Evolutionary conservation across 169 alveolate genomes (phyloP), one percentile per base, ranked within the genome.

Genomic region (Plasmodium chabaudi): DNA sequence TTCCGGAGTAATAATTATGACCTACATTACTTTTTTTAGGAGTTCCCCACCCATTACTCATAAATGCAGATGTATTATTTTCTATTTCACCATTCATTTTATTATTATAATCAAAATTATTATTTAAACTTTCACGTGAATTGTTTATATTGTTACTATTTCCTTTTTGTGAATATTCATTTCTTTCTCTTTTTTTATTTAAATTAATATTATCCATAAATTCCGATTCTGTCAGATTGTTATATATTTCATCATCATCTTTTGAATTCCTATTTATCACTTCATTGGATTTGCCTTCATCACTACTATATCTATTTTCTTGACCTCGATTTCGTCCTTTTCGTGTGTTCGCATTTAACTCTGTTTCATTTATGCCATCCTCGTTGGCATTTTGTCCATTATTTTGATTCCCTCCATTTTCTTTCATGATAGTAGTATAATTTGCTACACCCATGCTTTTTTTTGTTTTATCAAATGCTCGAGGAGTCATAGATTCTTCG

Each of bases 381-480:
- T 46, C 39, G 57, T 61, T 27, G 64, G 9, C 7, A n/a, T n/a
- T 49, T 13, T 6, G 17, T n/a, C 7, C 59, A 15, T 51, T 15
- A 15, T 51, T 51, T 15, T 51, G n/a, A 13, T 12, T 10, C 23
- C 6, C 19, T 51, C n/a, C 44, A 47, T 65, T 79, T 49, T 49
- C 77, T 17, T 23, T 15, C 39, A 44, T 69, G 2, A 21, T 55
- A 71, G 56, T 82, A 5, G 42, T 57, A 44, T 67, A 82, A 70
- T n/a, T 67, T 59, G 53, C 34, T 46, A 56, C 39, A 15, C 49
- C 90, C 84, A 68, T 82, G 23, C 90, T 68, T 67, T 82, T 82
- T 82, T 86, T 86, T 72, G 91, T 86, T 46, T 74, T 70, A 55
- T 86, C 91, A 64, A 86, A 86, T 10, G 64, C 84, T 13, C 91